Conservation (phyloP, 1,139 yeast species). For the Geotrichum restrictum region DNA sequence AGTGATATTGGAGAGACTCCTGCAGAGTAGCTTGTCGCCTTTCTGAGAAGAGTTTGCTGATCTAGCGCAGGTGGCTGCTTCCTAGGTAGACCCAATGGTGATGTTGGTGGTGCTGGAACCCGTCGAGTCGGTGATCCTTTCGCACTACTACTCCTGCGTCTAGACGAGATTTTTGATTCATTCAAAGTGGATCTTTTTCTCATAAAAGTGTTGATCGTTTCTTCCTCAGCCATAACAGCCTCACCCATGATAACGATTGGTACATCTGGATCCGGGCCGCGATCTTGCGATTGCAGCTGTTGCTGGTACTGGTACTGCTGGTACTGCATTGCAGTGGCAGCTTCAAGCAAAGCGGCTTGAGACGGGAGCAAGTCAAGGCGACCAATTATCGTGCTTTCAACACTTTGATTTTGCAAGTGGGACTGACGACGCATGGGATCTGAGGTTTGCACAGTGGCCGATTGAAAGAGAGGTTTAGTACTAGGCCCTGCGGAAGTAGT, state of each 20-base stretch:
- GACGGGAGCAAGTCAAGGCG: background rate
- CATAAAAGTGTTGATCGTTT: background rate
- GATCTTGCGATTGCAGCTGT: background rate
- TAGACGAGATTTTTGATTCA: background rate
- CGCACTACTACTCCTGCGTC: background rate
- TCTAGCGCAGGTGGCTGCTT: background rate
- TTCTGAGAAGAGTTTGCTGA: slow-evolving; percentile 3
- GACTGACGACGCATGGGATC: no score
- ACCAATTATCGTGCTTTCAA: background rate
- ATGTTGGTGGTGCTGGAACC: background rate
- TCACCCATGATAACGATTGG: background rate
- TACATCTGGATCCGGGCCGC: background rate
- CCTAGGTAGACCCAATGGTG: background rate
- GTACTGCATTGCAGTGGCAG: background rate
- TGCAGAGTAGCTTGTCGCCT: slow-evolving; percentile 12
- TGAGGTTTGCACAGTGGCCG: no score
- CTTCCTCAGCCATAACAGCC: background rate
- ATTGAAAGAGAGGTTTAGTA: no score
- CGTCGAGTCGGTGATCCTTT: background rate
- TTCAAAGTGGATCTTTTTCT: background rate
- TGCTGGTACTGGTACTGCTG: background rate
- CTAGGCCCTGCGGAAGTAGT: no score
- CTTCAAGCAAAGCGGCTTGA: no score
- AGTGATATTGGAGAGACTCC: background rate
- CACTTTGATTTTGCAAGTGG: background rate